These are phyloP conservation scores for Candida dajiaensis DNA, from an alignment of 805 yeast genomes.

Conservation along the genomic window DNA sequence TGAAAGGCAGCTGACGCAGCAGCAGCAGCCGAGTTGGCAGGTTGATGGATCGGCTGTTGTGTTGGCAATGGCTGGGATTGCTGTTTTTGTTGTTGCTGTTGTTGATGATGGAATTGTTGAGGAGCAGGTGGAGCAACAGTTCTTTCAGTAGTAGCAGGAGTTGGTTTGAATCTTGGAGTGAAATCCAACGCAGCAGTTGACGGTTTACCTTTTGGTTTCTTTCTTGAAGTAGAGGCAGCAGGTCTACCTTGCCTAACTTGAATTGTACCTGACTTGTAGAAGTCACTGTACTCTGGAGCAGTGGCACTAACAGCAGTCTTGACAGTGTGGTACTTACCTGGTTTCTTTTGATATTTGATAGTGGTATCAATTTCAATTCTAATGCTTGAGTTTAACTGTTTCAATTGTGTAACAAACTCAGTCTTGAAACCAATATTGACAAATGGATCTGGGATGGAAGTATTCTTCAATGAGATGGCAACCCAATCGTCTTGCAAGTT, in stretches of 20 bases:
- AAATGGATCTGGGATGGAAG: conserved; percentile 66
- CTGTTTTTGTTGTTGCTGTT: conserved; percentile 4
- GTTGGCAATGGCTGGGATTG: conserved; percentile 4
- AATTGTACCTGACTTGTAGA: conserved; percentile 84
- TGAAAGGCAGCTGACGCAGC: conserved; percentile 36
- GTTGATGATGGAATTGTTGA: conserved; percentile 15
- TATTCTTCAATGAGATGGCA: conserved; percentile 39
- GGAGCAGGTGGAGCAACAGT: conserved; percentile 26
- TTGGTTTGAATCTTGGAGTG: conserved; percentile 23
- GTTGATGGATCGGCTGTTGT: conserved; percentile 1
- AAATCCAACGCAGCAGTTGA: conserved; percentile 21
- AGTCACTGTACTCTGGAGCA: conserved; percentile 65
- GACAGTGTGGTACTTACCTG: conserved; percentile 71
- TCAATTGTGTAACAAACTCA: conserved; percentile 73
- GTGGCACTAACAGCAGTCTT: conserved; percentile 57
- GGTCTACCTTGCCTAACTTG: conserved; percentile 78
- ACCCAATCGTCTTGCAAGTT: conserved; percentile 89
- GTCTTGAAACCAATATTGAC: conserved; percentile 83
- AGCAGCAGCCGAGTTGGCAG: conserved; percentile 14
- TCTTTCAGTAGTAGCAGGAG: conserved; percentile 11
- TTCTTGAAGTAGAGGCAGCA: conserved; percentile 60
- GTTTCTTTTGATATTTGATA: conserved; percentile 82
- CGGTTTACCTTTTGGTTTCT: conserved; percentile 61
- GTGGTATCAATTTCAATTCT: conserved; percentile 63
- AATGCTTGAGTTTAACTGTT: conserved; percentile 51